These are phyloP conservation scores for Avena insularis DNA, from an alignment of 176 grass and related monocot genomes.

Conservation along the genomic window DNA sequence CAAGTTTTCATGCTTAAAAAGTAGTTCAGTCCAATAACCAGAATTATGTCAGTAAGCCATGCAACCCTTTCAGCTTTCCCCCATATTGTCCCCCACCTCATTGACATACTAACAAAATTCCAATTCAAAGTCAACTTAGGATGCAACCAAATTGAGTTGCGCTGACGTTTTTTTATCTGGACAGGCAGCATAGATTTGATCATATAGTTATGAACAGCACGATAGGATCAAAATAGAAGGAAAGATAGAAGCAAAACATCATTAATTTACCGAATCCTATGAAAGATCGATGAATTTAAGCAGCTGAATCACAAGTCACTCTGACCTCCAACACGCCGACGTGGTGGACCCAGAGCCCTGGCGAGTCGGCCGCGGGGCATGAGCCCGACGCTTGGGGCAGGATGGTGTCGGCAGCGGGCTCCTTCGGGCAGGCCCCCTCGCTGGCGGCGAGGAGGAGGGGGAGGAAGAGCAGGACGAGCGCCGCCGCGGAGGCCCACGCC, in stretches of 20 bases:
- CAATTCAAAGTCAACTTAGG: not conserved
- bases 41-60: not conserved
- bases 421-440: slow-evolving; percentile 37
- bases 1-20: not conserved
- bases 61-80: not conserved
- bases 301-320: not conserved
- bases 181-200: not conserved
- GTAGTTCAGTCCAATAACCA: not conserved
- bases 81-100: not conserved
- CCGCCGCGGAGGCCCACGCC: slow-evolving; percentile 30
- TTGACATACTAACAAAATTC: not conserved
- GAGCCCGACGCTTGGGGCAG: slow-evolving; percentile 2
- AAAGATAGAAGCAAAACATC: not conserved
- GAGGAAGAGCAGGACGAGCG: slow-evolving; percentile 34
- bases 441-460: slow-evolving; percentile 41
- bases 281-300: not conserved
- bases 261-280: not conserved
- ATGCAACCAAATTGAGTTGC: not conserved
- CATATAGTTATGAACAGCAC: not conserved
- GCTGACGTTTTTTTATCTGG: too few relatives aligned
- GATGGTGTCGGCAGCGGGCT: slow-evolving; percentile 25
- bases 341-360: slow-evolving; percentile 8
- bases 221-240: not conserved
- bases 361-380: slow-evolving; percentile 16
- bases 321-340: slow-evolving; percentile 46